phyloP scores from a whole-genome alignment of 2,329 filamentous ascomycete genomes.

The Xylaria digitata region DNA sequence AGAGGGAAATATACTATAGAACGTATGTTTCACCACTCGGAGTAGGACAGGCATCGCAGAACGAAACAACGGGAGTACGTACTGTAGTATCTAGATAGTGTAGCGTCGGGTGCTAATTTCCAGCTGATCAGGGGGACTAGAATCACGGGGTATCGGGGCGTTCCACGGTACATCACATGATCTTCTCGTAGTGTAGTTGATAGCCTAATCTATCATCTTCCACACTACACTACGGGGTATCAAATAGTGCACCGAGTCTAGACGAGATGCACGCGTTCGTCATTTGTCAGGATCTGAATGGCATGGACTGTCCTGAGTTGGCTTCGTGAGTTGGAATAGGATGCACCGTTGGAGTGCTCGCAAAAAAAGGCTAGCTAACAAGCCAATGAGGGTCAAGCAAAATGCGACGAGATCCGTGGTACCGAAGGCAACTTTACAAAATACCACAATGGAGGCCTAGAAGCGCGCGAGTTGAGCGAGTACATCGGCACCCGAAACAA shows the following conservation, averaged over 20 bases:
- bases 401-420: not conserved
- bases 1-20: not conserved
- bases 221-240: not conserved
- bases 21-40: constrained; percentile 12
- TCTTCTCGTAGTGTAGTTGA: not conserved
- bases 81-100: constrained; percentile 1
- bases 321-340: not conserved
- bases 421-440: not conserved
- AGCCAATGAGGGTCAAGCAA: constrained; percentile 20
- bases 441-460: not conserved
- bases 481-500: constrained; percentile 27
- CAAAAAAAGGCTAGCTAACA: not conserved
- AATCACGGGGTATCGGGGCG: constrained; percentile 11
- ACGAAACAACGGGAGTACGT: constrained; percentile 9
- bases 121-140: constrained; percentile 19
- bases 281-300: constrained; percentile 21
- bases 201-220: too few species aligned
- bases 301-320: constrained; percentile 5
- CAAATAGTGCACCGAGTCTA: constrained; percentile 1
- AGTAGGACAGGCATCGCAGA: constrained; percentile 29
- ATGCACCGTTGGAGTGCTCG: not conserved
- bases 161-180: constrained; percentile 9
- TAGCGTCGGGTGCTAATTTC: constrained; percentile 13
- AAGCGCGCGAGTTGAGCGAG: constrained; percentile 6
- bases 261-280: constrained; percentile 10